A percentile compares a stretch with the other conserved stretches of the same genome.
phyloP scores from a whole-genome alignment of 768 basidiomycete genomes.

The Collybia sp. region DNA sequence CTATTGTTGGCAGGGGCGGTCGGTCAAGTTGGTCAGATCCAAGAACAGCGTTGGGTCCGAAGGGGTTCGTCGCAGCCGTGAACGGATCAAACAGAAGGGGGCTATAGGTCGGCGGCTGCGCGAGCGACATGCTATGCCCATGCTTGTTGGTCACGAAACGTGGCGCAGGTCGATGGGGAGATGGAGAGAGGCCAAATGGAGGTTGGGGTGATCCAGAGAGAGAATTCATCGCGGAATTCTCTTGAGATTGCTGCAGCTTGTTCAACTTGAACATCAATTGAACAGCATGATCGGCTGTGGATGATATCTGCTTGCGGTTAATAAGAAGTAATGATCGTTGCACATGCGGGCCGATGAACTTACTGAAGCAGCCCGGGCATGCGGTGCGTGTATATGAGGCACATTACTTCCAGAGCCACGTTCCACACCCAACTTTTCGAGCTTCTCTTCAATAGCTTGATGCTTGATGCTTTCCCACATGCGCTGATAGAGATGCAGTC shows the following conservation, averaged over 20 bases:
- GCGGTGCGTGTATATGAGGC: conserved; percentile 66
- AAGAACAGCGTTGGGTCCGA: conserved; percentile 51
- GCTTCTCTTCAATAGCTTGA: conserved; percentile 72
- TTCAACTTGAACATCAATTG: conserved; percentile 73
- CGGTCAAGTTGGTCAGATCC: conserved; percentile 29
- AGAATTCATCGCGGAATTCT: conserved; percentile 45
- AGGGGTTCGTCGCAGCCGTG: conserved; percentile 53
- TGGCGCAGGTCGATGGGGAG: conserved; percentile 33
- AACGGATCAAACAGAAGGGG: conserved; percentile 25
- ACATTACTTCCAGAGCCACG: conserved; percentile 50
- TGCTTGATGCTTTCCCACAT: conserved; percentile 75
- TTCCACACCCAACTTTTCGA: conserved; percentile 78
- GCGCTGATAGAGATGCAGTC: conserved; percentile 30
- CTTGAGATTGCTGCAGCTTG: conserved; percentile 74
- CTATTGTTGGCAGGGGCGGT: conserved; percentile 11
- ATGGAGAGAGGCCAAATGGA: conserved; percentile 45
- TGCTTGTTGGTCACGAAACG: conserved; percentile 51
- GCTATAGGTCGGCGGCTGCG: conserved; percentile 46
- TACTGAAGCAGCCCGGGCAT: conserved; percentile 82
- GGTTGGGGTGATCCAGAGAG: conserved; percentile 65
- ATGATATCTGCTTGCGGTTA: conserved; percentile 61
- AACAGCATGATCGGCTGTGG: conserved; percentile 83
- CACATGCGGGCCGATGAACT: conserved; percentile 23
- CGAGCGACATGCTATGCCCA: conserved; percentile 72
- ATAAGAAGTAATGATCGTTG: conserved; percentile 17